phyloP scores from a whole-genome alignment of 2,329 filamentous ascomycete species.

The Sporothrix luriei region DNA sequence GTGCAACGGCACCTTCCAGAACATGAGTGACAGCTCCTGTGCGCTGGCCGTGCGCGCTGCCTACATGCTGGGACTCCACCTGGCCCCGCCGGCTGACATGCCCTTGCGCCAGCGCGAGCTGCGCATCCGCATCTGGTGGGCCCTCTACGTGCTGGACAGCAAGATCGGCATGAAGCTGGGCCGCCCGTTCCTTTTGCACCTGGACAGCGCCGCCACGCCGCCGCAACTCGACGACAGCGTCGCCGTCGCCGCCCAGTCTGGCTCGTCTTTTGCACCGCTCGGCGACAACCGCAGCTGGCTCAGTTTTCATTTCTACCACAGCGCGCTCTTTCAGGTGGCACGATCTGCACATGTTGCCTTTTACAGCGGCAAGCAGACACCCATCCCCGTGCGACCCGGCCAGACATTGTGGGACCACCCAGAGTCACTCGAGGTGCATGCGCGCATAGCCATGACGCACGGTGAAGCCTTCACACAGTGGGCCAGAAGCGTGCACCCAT shows the following conservation, averaged over 20 bases:
- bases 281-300: slow-evolving; percentile 27
- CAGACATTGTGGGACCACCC: slow-evolving; percentile 20
- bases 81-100: slow-evolving; percentile 44
- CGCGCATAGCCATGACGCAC: not conserved
- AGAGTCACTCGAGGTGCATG: not conserved
- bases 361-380: slow-evolving; percentile 1
- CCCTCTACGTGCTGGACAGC: slow-evolving; percentile 30
- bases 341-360: slow-evolving; percentile 1
- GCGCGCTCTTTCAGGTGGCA: slow-evolving; percentile 16
- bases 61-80: slow-evolving; percentile 47
- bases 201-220: not conserved
- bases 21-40: slow-evolving; percentile 23
- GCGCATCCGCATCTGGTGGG: slow-evolving; percentile 31
- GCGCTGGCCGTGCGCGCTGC: slow-evolving; percentile 44
- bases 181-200: slow-evolving; percentile 24
- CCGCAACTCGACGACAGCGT: not conserved
- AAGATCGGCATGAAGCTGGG: slow-evolving; percentile 33
- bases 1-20: slow-evolving; percentile 44
- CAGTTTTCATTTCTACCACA: slow-evolving; percentile 19
- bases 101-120: slow-evolving; percentile 29
- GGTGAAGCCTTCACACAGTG: not conserved
- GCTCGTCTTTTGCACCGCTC: slow-evolving; percentile 25
- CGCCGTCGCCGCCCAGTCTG: not conserved
- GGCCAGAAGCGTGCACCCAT: not conserved
- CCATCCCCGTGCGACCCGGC: not conserved